Evolutionary conservation across 192 early-diverging fungal genomes (phyloP).

Genomic region (Podila horticola): DNA sequence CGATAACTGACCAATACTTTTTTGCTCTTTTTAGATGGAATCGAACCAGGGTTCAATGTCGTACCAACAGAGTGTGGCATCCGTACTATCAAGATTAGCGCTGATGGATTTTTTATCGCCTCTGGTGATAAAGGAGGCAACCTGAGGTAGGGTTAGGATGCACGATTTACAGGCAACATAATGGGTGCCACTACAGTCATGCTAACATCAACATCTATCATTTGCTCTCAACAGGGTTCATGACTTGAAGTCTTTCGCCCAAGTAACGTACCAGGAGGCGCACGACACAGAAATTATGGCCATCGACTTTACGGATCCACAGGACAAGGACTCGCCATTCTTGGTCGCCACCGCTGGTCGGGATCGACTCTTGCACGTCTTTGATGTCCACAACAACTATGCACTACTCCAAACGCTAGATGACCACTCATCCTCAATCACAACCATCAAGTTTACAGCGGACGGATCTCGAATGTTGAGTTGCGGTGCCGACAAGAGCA

Average conservation of each 20-base stretch:
- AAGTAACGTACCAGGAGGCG: conserved; percentile 74
- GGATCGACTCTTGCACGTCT: conserved; percentile 82
- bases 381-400: conserved; percentile 68
- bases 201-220: not conserved
- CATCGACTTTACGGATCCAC: conserved; percentile 73
- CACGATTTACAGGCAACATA: not conserved
- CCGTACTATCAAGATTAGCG: conserved; percentile 70
- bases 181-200: not conserved
- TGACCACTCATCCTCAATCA: conserved; percentile 88
- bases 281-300: conserved; percentile 83
- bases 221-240: conserved; percentile 59
- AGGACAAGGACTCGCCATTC: conserved; percentile 43
- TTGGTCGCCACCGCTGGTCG: conserved; percentile 79
- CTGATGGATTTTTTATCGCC: conserved; percentile 72
- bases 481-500: conserved; percentile 84
- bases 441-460: conserved; percentile 73
- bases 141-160: conserved; percentile 53
- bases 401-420: conserved; percentile 81
- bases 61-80: conserved; percentile 68
- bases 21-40: conserved; percentile 21
- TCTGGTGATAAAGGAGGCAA: conserved; percentile 80
- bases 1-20: not conserved
- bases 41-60: conserved; percentile 41
- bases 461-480: conserved; percentile 75
- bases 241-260: conserved; percentile 65